phyloP scores from a whole-genome alignment of 1,284 basidiomycete genomes.

The Austropuccinia psidii region DNA sequence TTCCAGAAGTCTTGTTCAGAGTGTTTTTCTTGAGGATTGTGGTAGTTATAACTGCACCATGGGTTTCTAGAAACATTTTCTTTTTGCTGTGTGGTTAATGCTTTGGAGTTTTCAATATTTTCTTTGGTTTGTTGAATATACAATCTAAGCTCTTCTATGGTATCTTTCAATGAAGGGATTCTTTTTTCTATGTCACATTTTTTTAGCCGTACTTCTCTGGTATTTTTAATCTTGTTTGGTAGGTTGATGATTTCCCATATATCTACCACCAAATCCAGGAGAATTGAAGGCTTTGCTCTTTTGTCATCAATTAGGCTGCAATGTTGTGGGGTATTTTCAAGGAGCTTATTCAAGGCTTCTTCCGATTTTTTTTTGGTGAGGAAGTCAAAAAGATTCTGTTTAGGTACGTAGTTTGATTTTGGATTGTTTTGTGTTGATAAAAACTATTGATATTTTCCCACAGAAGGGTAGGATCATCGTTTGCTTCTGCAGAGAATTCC shows the following conservation, averaged over 20 bases:
- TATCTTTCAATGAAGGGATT: neutral
- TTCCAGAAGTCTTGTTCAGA: too few relatives aligned
- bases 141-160: neutral
- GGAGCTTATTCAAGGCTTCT: neutral
- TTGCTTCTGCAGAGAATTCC: neutral
- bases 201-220: neutral
- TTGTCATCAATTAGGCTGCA: neutral
- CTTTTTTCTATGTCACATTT: neutral
- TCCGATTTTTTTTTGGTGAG: neutral
- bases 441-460: neutral
- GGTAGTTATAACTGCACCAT: neutral
- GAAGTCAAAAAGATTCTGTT: neutral
- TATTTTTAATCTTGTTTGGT: neutral
- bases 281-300: neutral
- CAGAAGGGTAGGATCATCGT: neutral
- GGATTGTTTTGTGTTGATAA: neutral
- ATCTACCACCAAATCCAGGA: neutral
- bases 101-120: too few relatives aligned
- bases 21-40: too few relatives aligned
- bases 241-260: neutral
- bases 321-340: neutral
- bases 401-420: neutral
- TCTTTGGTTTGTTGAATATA: slow-evolving; percentile 1
- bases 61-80: neutral
- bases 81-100: too few relatives aligned